phyloP scores from a whole-genome alignment of 2,329 filamentous ascomycete species.

The Ophiostoma populinum region DNA sequence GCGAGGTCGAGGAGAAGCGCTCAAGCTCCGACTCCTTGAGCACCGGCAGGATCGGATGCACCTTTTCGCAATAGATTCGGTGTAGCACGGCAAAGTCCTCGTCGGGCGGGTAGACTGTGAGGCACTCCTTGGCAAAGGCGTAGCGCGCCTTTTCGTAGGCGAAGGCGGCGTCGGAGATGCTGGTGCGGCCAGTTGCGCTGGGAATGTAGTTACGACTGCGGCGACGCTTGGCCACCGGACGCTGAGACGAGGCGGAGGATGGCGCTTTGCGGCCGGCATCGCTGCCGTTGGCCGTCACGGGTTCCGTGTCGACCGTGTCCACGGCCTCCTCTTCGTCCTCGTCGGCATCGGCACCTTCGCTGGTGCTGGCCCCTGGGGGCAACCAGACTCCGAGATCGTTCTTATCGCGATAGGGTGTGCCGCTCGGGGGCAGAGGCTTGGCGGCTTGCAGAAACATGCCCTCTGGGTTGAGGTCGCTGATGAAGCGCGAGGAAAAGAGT shows the following conservation, averaged over 20 bases:
- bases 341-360: neutral
- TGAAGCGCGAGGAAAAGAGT: conserved; percentile 28
- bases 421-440: conserved; percentile 19
- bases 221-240: neutral
- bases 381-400: conserved; percentile 39
- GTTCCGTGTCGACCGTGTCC: no score
- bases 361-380: conserved; percentile 2
- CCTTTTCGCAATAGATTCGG: conserved; percentile 30
- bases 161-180: conserved; percentile 7
- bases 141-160: conserved; percentile 10
- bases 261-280: neutral
- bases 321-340: neutral
- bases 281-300: neutral
- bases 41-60: conserved; percentile 37
- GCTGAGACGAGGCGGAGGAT: neutral
- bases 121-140: conserved; percentile 19
- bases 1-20: neutral
- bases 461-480: conserved; percentile 43
- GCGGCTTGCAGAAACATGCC: conserved; percentile 41
- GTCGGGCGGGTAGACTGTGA: conserved; percentile 29
- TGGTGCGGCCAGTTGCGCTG: neutral
- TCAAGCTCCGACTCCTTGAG: conserved; percentile 21
- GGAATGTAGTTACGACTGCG: neutral
- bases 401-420: conserved; percentile 23
- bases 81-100: conserved; percentile 28